These are phyloP conservation scores for Cubamyces lactineus DNA, from an alignment of 768 basidiomycete species.

Conservation along the genomic window DNA sequence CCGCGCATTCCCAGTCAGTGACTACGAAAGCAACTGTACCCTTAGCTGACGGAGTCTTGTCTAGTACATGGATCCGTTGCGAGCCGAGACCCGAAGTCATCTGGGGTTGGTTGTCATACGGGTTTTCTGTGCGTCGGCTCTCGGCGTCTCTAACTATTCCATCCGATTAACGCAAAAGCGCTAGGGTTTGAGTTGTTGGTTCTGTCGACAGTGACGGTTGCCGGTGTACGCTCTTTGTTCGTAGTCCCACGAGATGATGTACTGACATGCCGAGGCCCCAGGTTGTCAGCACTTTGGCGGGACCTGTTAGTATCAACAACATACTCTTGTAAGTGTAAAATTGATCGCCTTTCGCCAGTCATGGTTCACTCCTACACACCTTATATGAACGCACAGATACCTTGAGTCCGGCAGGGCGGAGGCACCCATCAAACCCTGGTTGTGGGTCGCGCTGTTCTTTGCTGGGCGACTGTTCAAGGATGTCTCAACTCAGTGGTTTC, in stretches of 20 bases:
- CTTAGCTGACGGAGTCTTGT: neutral
- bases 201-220: too few relatives aligned
- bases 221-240: too few relatives aligned
- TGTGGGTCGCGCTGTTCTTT: slow-evolving; percentile 46
- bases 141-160: too few relatives aligned
- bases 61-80: slow-evolving; percentile 42
- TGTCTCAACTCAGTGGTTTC: slow-evolving; percentile 47
- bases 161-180: too few relatives aligned
- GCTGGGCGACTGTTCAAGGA: slow-evolving; percentile 40
- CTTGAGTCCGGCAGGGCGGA: slow-evolving; percentile 42
- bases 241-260: too few relatives aligned
- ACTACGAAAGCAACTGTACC: neutral
- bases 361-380: neutral
- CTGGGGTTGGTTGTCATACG: slow-evolving; percentile 36
- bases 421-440: slow-evolving; percentile 47
- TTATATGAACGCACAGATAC: slow-evolving; percentile 27
- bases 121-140: too few relatives aligned
- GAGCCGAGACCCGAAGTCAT: slow-evolving; percentile 36
- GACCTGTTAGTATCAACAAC: too few relatives aligned
- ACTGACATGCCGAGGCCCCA: too few relatives aligned
- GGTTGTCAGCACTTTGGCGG: too few relatives aligned
- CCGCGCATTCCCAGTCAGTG: slow-evolving; percentile 32
- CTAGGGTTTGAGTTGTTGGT: too few relatives aligned
- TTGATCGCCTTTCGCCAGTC: too few relatives aligned
- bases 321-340: neutral